Conservation (phyloP, 225 moss, liverwort and hornwort genomes). For the Ulota crispa region DNA sequence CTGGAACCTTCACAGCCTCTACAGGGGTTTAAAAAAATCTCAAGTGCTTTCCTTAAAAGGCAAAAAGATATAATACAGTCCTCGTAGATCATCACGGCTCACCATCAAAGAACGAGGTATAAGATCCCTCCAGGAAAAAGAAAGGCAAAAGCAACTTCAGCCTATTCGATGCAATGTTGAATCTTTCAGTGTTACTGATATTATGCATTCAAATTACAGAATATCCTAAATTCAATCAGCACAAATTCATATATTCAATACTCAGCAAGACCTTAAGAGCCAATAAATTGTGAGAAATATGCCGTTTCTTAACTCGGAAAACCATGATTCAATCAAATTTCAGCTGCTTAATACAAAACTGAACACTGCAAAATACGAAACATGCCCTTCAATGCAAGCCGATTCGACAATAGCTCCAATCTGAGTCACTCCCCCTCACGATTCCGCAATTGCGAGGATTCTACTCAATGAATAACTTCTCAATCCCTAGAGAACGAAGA, state of each 20-base stretch:
- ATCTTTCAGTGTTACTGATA: constrained; percentile 7
- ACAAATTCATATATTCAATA: neutral
- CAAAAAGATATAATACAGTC: neutral
- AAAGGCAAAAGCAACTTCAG: neutral
- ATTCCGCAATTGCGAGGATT: neutral
- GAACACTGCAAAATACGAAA: neutral
- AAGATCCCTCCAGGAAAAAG: neutral
- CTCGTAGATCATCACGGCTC: neutral
- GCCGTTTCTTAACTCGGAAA: neutral
- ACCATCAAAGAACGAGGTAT: neutral
- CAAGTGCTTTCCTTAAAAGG: neutral
- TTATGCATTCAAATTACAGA: neutral
- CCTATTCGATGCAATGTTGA: neutral
- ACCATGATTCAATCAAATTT: neutral
- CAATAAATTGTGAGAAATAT: neutral
- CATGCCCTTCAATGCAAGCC: neutral
- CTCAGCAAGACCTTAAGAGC: neutral
- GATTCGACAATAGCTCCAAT: neutral
- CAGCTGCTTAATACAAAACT: neutral
- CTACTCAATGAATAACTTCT: neutral
- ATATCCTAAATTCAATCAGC: neutral
- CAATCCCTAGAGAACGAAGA: neutral
- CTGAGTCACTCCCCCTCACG: neutral
- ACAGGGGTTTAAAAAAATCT: neutral
- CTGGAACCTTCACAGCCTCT: neutral